These are phyloP conservation scores for Umbelopsis sp. DNA, from an alignment of 192 early-diverging fungal genomes.

Conservation along the genomic window DNA sequence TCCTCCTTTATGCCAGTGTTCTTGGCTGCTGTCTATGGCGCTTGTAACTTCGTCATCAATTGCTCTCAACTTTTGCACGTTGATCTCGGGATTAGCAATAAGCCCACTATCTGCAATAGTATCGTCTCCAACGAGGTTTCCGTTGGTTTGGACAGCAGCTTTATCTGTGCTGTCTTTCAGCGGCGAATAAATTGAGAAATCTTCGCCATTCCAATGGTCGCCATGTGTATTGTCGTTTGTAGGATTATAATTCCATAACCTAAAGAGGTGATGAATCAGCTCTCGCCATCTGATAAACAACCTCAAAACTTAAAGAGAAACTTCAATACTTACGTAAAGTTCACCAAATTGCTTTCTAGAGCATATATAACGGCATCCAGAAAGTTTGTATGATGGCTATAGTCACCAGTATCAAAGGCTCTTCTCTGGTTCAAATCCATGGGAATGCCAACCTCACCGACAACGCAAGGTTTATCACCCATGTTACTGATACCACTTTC, in stretches of 20 bases:
- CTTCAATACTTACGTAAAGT: slow-evolving; percentile 63
- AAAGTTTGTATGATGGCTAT: slow-evolving; percentile 71
- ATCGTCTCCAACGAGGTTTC: background rate
- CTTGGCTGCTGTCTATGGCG: slow-evolving; percentile 2
- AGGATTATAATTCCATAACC: slow-evolving; percentile 87
- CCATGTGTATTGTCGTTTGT: slow-evolving; percentile 77
- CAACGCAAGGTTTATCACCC: slow-evolving; percentile 66
- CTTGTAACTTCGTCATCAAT: slow-evolving; percentile 6
- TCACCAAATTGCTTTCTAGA: slow-evolving; percentile 73
- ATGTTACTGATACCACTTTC: slow-evolving; percentile 57
- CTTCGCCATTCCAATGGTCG: slow-evolving; percentile 87
- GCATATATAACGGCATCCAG: slow-evolving; percentile 75
- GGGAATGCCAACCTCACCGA: slow-evolving; percentile 85
- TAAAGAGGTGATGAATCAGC: slow-evolving; percentile 15
- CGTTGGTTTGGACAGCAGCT: background rate
- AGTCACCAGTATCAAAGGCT: slow-evolving; percentile 75
- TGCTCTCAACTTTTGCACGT: slow-evolving; percentile 4
- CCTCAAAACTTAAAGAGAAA: background rate
- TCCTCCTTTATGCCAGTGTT: slow-evolving; percentile 68
- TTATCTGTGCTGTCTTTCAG: background rate
- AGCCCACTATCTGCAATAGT: background rate
- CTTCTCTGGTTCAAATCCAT: slow-evolving; percentile 83
- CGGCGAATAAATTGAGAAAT: slow-evolving; percentile 75
- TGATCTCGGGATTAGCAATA: background rate
- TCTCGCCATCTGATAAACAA: background rate